A percentile compares a stretch with the other conserved stretches of the same genome.
phyloP scores from a whole-genome alignment of 169 alveolate species.

The Plasmodium cynomolgi region DNA sequence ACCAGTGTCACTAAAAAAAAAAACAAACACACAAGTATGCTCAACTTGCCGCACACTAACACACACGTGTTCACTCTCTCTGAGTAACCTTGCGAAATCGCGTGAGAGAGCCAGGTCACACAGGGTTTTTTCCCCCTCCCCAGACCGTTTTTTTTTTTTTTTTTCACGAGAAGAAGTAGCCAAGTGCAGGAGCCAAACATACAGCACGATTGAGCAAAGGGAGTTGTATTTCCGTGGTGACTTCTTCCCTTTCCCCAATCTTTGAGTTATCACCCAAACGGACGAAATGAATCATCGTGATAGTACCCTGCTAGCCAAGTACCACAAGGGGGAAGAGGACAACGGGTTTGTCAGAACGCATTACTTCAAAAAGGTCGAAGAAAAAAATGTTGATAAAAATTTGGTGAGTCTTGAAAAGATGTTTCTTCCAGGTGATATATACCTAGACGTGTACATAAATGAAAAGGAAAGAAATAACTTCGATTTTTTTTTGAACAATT shows the following conservation, averaged over 20 bases:
- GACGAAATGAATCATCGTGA: not conserved
- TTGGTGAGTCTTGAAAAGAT: constrained; percentile 17
- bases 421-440: constrained; percentile 30
- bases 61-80: not conserved
- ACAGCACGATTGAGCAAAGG: not conserved
- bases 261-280: not conserved
- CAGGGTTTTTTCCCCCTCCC: not conserved
- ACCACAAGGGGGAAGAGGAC: constrained; percentile 32
- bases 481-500: constrained; percentile 32
- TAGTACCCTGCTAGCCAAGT: constrained; percentile 1
- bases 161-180: not conserved
- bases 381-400: not conserved
- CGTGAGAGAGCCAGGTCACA: not conserved
- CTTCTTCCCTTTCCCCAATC: not conserved
- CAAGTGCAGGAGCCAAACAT: not conserved
- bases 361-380: constrained; percentile 44
- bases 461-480: constrained; percentile 65
- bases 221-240: not conserved
- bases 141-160: not conserved
- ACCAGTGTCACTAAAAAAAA: not conserved
- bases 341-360: constrained; percentile 33
- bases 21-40: not conserved
- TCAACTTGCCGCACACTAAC: not conserved
- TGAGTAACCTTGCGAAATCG: too few relatives aligned
- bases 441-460: constrained; percentile 30